phyloP scores from a whole-genome alignment of 441 rosid genomes.

The Brassica balearica region DNA sequence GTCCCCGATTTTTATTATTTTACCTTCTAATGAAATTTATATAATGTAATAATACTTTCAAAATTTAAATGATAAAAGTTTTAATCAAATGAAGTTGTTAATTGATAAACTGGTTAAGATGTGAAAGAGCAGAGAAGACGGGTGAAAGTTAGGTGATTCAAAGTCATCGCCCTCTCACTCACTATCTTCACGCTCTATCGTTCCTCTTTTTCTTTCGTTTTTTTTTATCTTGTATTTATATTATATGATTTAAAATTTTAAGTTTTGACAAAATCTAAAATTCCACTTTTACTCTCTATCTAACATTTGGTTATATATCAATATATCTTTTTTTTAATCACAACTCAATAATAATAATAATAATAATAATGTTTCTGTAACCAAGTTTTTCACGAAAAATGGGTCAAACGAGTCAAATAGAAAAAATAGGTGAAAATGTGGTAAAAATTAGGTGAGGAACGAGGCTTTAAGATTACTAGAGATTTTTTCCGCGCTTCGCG shows the following conservation, averaged over 20 bases:
- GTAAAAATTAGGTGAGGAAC: conserved; percentile 15
- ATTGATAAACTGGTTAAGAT: neutral
- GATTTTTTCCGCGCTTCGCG: no score
- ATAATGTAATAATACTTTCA: neutral
- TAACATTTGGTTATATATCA: neutral
- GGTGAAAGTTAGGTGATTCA: conserved; percentile 39
- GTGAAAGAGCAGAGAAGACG: conserved; percentile 41
- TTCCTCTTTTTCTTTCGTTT: conserved; percentile 11
- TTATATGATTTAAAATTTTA: neutral
- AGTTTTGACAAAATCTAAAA: neutral
- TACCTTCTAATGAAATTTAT: neutral
- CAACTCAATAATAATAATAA: neutral
- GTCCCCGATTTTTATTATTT: no score
- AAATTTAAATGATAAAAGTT: neutral
- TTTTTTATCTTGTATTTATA: neutral
- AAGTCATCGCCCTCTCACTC: conserved; percentile 29
- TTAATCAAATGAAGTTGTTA: neutral
- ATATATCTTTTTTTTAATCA: neutral
- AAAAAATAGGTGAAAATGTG: conserved; percentile 33
- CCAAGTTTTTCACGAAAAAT: neutral
- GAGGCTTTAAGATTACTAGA: neutral
- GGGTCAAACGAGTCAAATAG: conserved; percentile 10
- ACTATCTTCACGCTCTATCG: conserved; percentile 31
- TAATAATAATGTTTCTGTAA: neutral
- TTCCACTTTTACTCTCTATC: neutral